Evolutionary conservation across 805 yeast species (phyloP), one percentile per base, ranked within the genome.

Genomic region (Wickerhamomyces chaumierensis): DNA sequence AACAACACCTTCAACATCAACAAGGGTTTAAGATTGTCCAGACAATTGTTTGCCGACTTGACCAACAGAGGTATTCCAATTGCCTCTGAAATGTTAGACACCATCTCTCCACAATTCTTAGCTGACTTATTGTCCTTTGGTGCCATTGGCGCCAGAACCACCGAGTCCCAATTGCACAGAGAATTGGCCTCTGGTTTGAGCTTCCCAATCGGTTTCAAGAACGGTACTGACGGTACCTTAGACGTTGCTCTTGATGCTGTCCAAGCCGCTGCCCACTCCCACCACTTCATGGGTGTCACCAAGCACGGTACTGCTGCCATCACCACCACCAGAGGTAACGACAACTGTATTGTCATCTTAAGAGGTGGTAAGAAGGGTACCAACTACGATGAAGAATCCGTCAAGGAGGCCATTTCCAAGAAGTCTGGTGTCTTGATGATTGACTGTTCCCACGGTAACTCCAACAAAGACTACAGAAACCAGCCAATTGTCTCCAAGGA

Each of bases 91-190:
- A 90, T 90, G 96, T 74, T 90, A 57, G 98, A 90, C 62, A 90
- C 97, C 20, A 90, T 92, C 46, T 86, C 96, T 14, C 98, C 98
- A 2, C 96, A 90, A 69, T 90, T 82, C 65, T 71, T 90, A 53
- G 76, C 92, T 37, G 98, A 90, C 61, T 75, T 90, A 49, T 81
- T 90, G 72, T 83, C 95, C 19, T 75, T 92, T 39, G 98, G 98
- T 55, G 98, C 98, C 36, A 88, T 90, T 60, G 98, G 98, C 54
- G 98, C 98, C 31, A 81, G 98, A 71, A 90, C 98, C 35, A 90
- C 98, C 31, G 98, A 90, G 68, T 87, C 96, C 31, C 98, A 90
- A 68, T 75, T 90, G 39, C 98, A 90, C 63, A 80, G 98, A 62
- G 98, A 90, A 63, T 73, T 90, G 49, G 95, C 97, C 3, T 87